These are phyloP conservation scores for Hypoxylon rickii DNA, from an alignment of 495 filamentous ascomycete species.

Conservation along the genomic window DNA sequence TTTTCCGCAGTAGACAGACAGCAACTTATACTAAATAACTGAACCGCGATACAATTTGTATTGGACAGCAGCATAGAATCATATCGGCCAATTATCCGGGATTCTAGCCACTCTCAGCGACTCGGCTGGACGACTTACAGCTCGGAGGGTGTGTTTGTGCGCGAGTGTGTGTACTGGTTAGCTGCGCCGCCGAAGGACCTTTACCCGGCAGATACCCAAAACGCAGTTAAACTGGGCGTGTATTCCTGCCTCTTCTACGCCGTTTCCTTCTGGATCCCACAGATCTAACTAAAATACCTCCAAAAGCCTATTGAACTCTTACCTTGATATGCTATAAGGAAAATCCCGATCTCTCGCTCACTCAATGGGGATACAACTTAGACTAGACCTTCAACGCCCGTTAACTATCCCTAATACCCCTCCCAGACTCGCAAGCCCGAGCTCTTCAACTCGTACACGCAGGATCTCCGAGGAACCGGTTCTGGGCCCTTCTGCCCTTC, in stretches of 20 bases:
- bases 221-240: conserved; percentile 20
- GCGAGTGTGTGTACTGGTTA: conserved; percentile 26
- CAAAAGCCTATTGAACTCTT: conserved; percentile 1
- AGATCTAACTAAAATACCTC: background rate
- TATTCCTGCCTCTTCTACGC: conserved; percentile 21
- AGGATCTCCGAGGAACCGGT: conserved; percentile 47
- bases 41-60: conserved; percentile 7
- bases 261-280: conserved; percentile 10
- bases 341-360: conserved; percentile 19
- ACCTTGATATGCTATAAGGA: conserved; percentile 35
- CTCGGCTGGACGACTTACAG: conserved; percentile 31
- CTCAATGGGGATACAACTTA: conserved; percentile 56
- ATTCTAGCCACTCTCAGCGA: conserved; percentile 31
- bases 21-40: conserved; percentile 11
- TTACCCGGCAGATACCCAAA: conserved; percentile 35
- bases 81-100: conserved; percentile 30
- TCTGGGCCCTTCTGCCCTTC: conserved; percentile 31
- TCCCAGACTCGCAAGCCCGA: conserved; percentile 50
- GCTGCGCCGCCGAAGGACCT: conserved; percentile 32
- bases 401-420: conserved; percentile 49
- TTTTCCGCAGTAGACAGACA: conserved; percentile 8
- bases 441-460: conserved; percentile 44
- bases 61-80: conserved; percentile 21
- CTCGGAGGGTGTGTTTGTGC: conserved; percentile 18
- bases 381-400: conserved; percentile 50